A percentile compares a stretch with the other conserved stretches of the same genome.
These are phyloP conservation scores for Boechera retrofracta DNA, from an alignment of 345 rosid species.

Conservation along the genomic window DNA sequence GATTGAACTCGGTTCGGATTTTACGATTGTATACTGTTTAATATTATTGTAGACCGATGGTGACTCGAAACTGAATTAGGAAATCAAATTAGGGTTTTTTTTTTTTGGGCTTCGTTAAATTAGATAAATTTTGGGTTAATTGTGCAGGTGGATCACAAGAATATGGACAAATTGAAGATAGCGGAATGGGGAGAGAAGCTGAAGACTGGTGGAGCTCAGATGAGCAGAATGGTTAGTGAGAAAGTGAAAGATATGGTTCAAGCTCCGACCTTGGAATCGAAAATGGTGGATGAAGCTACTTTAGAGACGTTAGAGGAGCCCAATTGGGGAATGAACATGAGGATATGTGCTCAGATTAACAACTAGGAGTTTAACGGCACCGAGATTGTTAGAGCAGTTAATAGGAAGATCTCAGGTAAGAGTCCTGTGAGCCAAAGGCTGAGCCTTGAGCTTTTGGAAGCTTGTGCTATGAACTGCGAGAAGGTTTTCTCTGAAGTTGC, in stretches of 20 bases:
- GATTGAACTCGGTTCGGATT: not conserved
- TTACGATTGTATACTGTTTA: not conserved
- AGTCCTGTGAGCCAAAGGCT: conserved; percentile 61
- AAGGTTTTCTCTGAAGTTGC: conserved; percentile 82
- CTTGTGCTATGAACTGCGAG: conserved; percentile 76
- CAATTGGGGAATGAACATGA: conserved; percentile 89
- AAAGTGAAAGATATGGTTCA: conserved; percentile 87
- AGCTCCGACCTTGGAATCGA: conserved; percentile 75
- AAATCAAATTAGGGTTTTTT: conserved; percentile 16
- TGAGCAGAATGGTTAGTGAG: conserved; percentile 76
- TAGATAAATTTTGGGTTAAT: not conserved
- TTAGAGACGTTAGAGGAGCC: conserved; percentile 73
- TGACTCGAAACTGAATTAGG: not conserved
- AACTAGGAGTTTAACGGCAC: conserved; percentile 64
- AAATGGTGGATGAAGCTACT: conserved; percentile 90
- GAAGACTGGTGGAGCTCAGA: conserved; percentile 80
- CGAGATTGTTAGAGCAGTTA: conserved; percentile 71
- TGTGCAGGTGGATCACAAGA: conserved; percentile 22
- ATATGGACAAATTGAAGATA: conserved; percentile 74
- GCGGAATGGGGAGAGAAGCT: conserved; percentile 75
- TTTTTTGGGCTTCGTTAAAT: not conserved
- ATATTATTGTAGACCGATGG: not conserved
- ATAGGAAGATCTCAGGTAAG: conserved; percentile 70
- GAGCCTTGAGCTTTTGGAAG: conserved; percentile 81
- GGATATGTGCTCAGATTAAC: conserved; percentile 84